These are phyloP conservation scores for Plantago major DNA, from an alignment of 257 asterid species.

Conservation along the genomic window DNA sequence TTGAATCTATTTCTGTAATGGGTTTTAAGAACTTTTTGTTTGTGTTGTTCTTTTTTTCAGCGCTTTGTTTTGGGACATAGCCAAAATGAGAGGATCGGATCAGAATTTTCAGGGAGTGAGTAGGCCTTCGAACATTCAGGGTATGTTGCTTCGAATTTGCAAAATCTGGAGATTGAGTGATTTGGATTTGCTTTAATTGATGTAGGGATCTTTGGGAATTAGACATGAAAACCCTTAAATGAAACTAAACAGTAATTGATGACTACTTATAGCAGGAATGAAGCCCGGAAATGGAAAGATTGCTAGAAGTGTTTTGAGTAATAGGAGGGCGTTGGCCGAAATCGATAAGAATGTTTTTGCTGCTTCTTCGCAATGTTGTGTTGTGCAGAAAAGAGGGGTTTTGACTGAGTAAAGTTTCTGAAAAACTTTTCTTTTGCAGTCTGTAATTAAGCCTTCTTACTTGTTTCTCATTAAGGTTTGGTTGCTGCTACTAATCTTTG, in stretches of 20 bases:
- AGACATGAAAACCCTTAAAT: neutral
- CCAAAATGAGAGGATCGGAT: slow-evolving; percentile 57
- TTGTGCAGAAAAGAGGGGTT: slow-evolving; percentile 56
- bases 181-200: neutral
- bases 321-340: slow-evolving; percentile 69
- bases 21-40: neutral
- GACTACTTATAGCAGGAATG: slow-evolving; percentile 25
- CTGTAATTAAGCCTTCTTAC: neutral
- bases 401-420: slow-evolving; percentile 50
- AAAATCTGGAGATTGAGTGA: neutral
- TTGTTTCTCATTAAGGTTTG: neutral
- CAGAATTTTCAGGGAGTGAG: slow-evolving; percentile 51
- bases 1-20: neutral
- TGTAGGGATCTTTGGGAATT: slow-evolving; percentile 4
- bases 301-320: slow-evolving; percentile 32
- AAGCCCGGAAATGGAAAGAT: slow-evolving; percentile 35
- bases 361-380: slow-evolving; percentile 47
- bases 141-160: slow-evolving; percentile 26
- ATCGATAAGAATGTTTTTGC: slow-evolving; percentile 55
- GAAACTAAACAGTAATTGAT: neutral
- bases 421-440: neutral
- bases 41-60: slow-evolving; percentile 1
- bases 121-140: slow-evolving; percentile 55
- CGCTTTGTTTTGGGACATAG: neutral
- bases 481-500: slow-evolving; percentile 17